Base-by-base conservation (phyloP, 352 stramenopile species). In the Globisporangium paddicum region DNA sequence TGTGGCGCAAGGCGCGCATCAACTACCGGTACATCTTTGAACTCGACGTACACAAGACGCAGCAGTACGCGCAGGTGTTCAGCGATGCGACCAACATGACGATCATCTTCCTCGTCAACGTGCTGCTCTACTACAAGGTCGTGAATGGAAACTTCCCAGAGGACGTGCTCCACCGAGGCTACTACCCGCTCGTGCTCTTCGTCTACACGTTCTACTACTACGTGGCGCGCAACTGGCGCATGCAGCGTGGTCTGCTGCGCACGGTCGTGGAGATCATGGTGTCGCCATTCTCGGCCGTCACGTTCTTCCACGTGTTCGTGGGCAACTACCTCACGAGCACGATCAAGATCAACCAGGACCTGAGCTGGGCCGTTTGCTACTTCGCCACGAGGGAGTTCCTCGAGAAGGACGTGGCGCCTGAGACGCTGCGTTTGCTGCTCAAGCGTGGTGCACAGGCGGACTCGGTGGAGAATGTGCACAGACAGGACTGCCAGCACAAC, bases 91-190 rank as follows among this genome's bases (percentile, higher is more conserved):
- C 96, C 32, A 97, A 98, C 71, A 96, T 98, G 72, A 98, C 89
- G 18, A 96, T 99, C 42, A 80, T 98, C 3, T 99, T 96, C 67
- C 69, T 98, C 10, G 64, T 96, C 11, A 91, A 94, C 56, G 89
- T 98, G 73, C 78, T 99, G 53, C 73, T 98, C 23, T 99, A 99
- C 70, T 98, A 98, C 87, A 98, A 99, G 78, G 90, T 97, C 21
- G 82, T 91, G 66, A 95, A 95, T 50, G 77, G 73, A 0, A 87
- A 92, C 57, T 95, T 95, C 30, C 86, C 86, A 0, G 86, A 95
- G 49, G 72, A 88, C 40, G 66, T 95, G 14, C 60, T 90, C 13
- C 80, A 89, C 47, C 75, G 88, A 49, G 93, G 94, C 28, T 96
- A 94, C 53, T 98, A 98, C 72, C 95, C 96, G 35, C 67, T 98